Base-by-base conservation (phyloP, 2,329 filamentous ascomycete species). In the Sporothrix protearum region DNA sequence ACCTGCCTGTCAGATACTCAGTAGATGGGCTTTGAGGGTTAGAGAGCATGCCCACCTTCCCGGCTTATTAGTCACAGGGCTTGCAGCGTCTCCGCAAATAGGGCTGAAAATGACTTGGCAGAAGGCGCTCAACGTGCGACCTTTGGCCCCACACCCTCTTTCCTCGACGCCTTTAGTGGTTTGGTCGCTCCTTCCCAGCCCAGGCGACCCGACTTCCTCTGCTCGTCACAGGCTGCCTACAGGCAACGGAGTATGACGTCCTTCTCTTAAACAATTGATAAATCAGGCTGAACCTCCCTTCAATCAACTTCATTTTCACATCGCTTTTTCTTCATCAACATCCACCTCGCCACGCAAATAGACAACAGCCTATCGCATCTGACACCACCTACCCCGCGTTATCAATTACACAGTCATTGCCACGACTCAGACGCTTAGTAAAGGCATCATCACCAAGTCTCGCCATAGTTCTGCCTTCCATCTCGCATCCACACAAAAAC, bases 151-250 rank as follows among this genome's bases (percentile, higher is more conserved):
- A 64, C 59, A 53, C 49, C 42, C 25, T 53, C 22, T 22, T 28
- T 47, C 36, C 36, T 36, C 55, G 30, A 22, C 36, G 55, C 3
- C 22, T 22, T 61, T 61, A 61, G 55, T 61, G 36, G 59, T 16
- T 28, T n/a, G 59, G 36, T 63, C 57, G 57, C 39, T 64, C 59
- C 19, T 64, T 45, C 57, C 57, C 28, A 59, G n/a, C n/a, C n/a
- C n/a, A n/a, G n/a, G n/a, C n/a, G n/a, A 14, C 57, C 59, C 59
- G 45, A 45, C 33, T 3, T 36, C n/a, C 22, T 14, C 36, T 64
- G 59, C 36, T 28, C 12, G 59, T 45, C 36, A 45, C 36, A 64
- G 59, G 59, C 59, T 45, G 22, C 59, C 36, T n/a, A 45, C 59
- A 0, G 36, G 7, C 22, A 8, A 63, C 57, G n/a, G 57, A 6